A percentile compares a stretch with the other conserved stretches of the same genome.
Conservation (phyloP, 2,329 filamentous ascomycete genomes). For the Aureobasidium sp. region DNA sequence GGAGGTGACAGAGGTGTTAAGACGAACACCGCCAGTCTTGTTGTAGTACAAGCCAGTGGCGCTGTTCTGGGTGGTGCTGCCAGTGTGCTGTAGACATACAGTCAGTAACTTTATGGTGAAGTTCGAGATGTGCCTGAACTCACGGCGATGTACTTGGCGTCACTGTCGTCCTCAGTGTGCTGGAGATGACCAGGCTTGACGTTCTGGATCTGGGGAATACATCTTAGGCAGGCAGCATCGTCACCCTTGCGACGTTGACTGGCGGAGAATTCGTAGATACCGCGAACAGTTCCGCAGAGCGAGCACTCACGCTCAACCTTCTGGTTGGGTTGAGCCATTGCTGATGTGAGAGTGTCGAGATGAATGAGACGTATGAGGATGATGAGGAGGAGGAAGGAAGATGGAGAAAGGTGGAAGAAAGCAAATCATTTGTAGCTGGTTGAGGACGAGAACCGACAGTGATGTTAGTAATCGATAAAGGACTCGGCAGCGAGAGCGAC, state of each 20-base stretch:
- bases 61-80: not conserved
- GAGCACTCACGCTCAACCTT: not conserved
- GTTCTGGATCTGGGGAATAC: conserved; percentile 9
- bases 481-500: not conserved
- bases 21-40: not conserved
- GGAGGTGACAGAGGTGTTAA: not conserved
- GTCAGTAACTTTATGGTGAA: not conserved
- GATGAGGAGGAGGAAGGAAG: not conserved
- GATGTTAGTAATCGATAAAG: not conserved
- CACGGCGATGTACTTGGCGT: not conserved
- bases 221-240: not conserved
- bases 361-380: not conserved
- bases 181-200: not conserved
- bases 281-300: not conserved
- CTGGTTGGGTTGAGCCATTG: not conserved
- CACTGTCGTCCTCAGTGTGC: not conserved
- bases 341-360: not conserved
- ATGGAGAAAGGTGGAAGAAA: not conserved
- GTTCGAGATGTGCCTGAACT: not conserved
- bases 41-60: not conserved
- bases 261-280: not conserved
- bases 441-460: not conserved
- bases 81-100: not conserved
- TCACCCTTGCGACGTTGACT: conserved; percentile 7
- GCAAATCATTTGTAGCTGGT: not conserved